phyloP scores from a whole-genome alignment of 2,329 filamentous ascomycete genomes.

The Ophiostoma tasmaniense region DNA sequence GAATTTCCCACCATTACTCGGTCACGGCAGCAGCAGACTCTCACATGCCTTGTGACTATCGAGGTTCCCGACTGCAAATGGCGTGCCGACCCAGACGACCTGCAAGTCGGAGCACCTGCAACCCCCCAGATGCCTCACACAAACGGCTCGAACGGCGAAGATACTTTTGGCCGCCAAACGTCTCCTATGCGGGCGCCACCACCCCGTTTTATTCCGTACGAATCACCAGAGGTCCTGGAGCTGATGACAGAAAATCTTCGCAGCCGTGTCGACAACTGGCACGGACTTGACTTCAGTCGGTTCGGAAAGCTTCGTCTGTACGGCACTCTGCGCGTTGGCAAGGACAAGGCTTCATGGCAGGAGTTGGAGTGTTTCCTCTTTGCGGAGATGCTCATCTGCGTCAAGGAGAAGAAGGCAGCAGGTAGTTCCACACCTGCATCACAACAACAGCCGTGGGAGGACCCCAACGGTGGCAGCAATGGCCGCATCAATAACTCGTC shows the following conservation, averaged over 20 bases:
- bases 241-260: conserved; percentile 80
- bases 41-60: conserved; percentile 89
- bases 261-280: conserved; percentile 94
- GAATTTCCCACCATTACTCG: conserved; percentile 92
- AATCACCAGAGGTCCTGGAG: conserved; percentile 67
- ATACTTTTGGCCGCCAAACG: conserved; percentile 46
- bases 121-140: conserved; percentile 32
- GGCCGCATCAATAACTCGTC: conserved; percentile 20
- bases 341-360: conserved; percentile 95
- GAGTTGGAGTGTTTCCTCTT: conserved; percentile 96
- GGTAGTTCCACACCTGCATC: conserved; percentile 24
- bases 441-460: conserved; percentile 56
- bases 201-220: conserved; percentile 60
- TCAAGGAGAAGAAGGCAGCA: conserved; percentile 84
- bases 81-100: conserved; percentile 74
- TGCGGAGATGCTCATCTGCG: conserved; percentile 97
- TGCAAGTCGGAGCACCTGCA: conserved; percentile 43
- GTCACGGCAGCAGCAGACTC: conserved; percentile 85
- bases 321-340: conserved; percentile 84
- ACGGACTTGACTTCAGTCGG: conserved; percentile 84
- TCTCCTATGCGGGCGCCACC: conserved; percentile 50
- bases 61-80: conserved; percentile 91
- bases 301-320: conserved; percentile 90
- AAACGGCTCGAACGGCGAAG: conserved; percentile 37
- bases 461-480: conserved; percentile 36